A percentile compares a stretch with the other conserved stretches of the same genome.
Evolutionary conservation across 1,139 yeast genomes (phyloP).

Genomic region (Magnusiomyces starmeri): DNA sequence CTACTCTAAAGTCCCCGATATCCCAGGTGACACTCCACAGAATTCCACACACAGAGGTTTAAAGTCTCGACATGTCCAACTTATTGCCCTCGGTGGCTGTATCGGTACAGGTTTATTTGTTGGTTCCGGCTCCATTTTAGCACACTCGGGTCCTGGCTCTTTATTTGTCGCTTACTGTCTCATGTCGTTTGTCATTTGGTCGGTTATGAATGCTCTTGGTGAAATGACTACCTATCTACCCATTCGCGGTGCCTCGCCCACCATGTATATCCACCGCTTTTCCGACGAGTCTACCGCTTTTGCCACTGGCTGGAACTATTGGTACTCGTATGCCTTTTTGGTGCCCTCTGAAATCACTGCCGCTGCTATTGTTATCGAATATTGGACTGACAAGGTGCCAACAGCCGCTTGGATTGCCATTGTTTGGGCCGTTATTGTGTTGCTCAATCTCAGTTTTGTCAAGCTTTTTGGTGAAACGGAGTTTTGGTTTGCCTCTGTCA

Average conservation of each 20-base stretch:
- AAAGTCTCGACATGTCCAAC: slow-evolving; percentile 61
- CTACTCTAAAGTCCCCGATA: neutral
- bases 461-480: slow-evolving; percentile 60
- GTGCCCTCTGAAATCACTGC: slow-evolving; percentile 61
- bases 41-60: slow-evolving; percentile 32
- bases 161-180: slow-evolving; percentile 49
- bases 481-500: slow-evolving; percentile 61
- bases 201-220: slow-evolving; percentile 51
- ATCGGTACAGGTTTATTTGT: slow-evolving; percentile 74
- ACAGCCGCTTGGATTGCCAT: slow-evolving; percentile 71
- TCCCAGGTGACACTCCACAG: neutral
- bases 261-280: slow-evolving; percentile 41
- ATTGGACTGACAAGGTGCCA: slow-evolving; percentile 70
- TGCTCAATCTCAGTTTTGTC: slow-evolving; percentile 55
- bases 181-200: slow-evolving; percentile 47
- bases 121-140: slow-evolving; percentile 55
- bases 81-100: slow-evolving; percentile 85
- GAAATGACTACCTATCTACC: slow-evolving; percentile 60
- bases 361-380: slow-evolving; percentile 65
- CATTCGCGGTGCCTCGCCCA: slow-evolving; percentile 27
- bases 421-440: slow-evolving; percentile 49
- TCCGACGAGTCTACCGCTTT: slow-evolving; percentile 49
- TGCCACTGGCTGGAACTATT: slow-evolving; percentile 75
- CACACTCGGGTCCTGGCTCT: slow-evolving; percentile 61
- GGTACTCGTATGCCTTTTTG: slow-evolving; percentile 86